Percentiles rank a stretch among this genome's conserved stretches.
phyloP scores from a whole-genome alignment of 1,284 basidiomycete genomes.

The Mycena citricolor region DNA sequence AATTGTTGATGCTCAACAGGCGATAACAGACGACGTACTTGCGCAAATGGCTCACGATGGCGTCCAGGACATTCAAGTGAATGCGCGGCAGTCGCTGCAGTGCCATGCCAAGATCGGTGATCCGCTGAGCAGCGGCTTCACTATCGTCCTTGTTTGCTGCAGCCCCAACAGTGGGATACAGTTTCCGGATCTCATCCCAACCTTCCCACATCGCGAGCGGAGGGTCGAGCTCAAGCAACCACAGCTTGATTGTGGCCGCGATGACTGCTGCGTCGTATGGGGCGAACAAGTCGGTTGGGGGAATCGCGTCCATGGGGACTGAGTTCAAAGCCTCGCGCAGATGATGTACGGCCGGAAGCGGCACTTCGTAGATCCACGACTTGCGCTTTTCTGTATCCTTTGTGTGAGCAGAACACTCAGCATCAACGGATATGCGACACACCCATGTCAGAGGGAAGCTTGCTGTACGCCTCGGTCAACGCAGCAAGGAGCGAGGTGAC shows the following conservation, averaged over 20 bases:
- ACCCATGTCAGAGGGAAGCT: slow-evolving; percentile 65
- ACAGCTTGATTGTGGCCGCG: slow-evolving; percentile 82
- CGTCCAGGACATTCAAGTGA: slow-evolving; percentile 82
- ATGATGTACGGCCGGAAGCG: slow-evolving; percentile 77
- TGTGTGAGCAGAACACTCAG: slow-evolving; percentile 11
- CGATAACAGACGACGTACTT: slow-evolving; percentile 44
- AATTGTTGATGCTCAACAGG: not conserved
- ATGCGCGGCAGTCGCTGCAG: slow-evolving; percentile 76
- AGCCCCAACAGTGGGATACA: slow-evolving; percentile 62
- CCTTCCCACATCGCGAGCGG: slow-evolving; percentile 82
- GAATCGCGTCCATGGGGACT: slow-evolving; percentile 61
- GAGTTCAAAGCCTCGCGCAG: slow-evolving; percentile 82
- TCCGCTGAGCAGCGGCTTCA: slow-evolving; percentile 53
- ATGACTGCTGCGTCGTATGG: slow-evolving; percentile 86
- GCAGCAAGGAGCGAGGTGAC: slow-evolving; percentile 68
- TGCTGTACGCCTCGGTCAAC: slow-evolving; percentile 65
- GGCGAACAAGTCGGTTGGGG: slow-evolving; percentile 63
- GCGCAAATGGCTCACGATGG: slow-evolving; percentile 76
- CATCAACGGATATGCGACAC: slow-evolving; percentile 27
- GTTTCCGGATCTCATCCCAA: slow-evolving; percentile 84
- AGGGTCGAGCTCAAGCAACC: slow-evolving; percentile 83
- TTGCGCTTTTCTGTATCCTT: slow-evolving; percentile 72
- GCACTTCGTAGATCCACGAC: slow-evolving; percentile 92
- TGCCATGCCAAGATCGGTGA: slow-evolving; percentile 68
- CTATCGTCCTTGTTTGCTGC: slow-evolving; percentile 17